Evolutionary conservation across 2,329 filamentous ascomycete species (phyloP).

Genomic region (Aspergillus intermedius): DNA sequence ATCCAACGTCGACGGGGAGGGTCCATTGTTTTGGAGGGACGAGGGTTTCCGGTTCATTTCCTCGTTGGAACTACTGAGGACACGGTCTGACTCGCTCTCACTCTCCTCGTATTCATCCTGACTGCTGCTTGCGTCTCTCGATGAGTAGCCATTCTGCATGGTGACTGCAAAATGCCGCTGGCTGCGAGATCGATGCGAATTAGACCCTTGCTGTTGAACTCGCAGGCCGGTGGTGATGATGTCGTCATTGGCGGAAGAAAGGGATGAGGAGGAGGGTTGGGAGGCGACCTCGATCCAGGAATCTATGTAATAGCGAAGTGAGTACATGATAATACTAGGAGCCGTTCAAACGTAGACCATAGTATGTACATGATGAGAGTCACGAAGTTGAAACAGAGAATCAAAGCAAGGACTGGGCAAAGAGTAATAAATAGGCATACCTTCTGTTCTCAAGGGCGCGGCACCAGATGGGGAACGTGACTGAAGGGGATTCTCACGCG

Average conservation of each 20-base stretch:
- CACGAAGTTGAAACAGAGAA: slow-evolving; percentile 2
- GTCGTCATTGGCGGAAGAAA: slow-evolving; percentile 75
- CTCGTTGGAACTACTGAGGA: slow-evolving; percentile 59
- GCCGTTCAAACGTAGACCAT: slow-evolving; percentile 1
- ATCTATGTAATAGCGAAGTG: slow-evolving; percentile 55
- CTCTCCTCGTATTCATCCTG: slow-evolving; percentile 94
- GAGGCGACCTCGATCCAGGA: slow-evolving; percentile 95
- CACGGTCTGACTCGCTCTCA: slow-evolving; percentile 77
- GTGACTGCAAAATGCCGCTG: slow-evolving; percentile 35
- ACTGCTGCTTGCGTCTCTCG: slow-evolving; percentile 57
- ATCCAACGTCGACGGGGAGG: slow-evolving; percentile 21
- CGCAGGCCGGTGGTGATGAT: slow-evolving; percentile 84
- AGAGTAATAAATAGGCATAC: slow-evolving; percentile 22
- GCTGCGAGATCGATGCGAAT: slow-evolving; percentile 39
- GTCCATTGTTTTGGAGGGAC: slow-evolving; percentile 17
- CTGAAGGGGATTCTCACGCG: slow-evolving; percentile 26
- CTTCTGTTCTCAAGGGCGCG: slow-evolving; percentile 37
- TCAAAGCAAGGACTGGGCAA: not conserved
- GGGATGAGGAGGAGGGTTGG: slow-evolving; percentile 85
- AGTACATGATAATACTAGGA: slow-evolving; percentile 31
- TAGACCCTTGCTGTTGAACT: slow-evolving; percentile 54
- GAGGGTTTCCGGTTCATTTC: slow-evolving; percentile 37
- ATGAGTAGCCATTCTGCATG: slow-evolving; percentile 35
- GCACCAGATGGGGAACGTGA: slow-evolving; percentile 30
- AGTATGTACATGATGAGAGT: slow-evolving; percentile 13